A percentile compares a stretch with the other conserved stretches of the same genome.
phyloP scores from a whole-genome alignment of 139 green algal genomes.

The Parachlorella kessleri region DNA sequence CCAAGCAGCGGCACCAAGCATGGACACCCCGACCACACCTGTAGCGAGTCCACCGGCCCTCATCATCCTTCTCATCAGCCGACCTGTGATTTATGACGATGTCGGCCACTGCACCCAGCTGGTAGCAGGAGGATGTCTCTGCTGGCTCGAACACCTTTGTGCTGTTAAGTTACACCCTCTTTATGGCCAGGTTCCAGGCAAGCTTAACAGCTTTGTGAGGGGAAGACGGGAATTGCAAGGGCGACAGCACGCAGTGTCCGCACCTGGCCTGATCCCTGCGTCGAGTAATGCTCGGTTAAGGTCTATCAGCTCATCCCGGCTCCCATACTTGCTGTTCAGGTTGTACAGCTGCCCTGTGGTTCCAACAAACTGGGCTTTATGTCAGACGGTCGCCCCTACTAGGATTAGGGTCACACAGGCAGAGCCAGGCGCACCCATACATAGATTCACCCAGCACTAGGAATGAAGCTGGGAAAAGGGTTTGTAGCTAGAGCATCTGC shows the following conservation, averaged over 20 bases:
- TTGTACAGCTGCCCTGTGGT: conserved; percentile 74
- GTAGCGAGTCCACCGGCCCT: conserved; percentile 74
- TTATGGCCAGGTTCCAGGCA: too few species aligned
- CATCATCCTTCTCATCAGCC: conserved; percentile 66
- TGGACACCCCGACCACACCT: too few species aligned
- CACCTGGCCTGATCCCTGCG: conserved; percentile 60
- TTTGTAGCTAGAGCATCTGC: background rate
- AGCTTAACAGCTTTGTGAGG: too few species aligned
- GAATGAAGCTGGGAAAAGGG: background rate
- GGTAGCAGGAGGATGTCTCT: background rate
- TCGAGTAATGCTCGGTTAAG: conserved; percentile 66
- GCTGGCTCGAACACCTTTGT: background rate
- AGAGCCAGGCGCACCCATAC: background rate
- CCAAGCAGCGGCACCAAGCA: too few species aligned
- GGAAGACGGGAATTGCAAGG: too few species aligned
- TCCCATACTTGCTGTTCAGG: conserved; percentile 71
- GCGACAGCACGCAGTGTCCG: too few species aligned
- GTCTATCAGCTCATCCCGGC: conserved; percentile 63
- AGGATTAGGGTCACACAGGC: background rate
- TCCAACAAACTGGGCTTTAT: conserved; percentile 34
- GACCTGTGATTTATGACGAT: conserved; percentile 95
- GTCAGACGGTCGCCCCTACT: background rate
- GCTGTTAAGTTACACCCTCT: background rate
- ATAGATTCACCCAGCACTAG: background rate
- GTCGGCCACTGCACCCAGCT: conserved; percentile 70